Evolutionary conservation across 495 filamentous ascomycete species (phyloP), one percentile per base, ranked within the genome.

Genomic region (Penicillium nucicola): DNA sequence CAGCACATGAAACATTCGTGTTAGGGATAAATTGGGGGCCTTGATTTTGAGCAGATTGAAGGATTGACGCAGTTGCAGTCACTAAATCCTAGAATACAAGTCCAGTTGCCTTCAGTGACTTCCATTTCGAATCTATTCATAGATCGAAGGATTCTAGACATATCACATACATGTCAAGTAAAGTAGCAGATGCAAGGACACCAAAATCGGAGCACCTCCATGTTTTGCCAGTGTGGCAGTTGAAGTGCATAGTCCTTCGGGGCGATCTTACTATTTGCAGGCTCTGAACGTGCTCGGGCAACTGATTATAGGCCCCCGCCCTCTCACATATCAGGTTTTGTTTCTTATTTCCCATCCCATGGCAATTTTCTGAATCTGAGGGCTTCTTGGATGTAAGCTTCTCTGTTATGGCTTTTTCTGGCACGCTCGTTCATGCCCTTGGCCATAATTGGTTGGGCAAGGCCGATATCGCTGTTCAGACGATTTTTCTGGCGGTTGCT

Each of bases 391-490:
- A 25, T 25, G 28, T 32, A 10, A 25, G n/a, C n/a, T 41, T 25
- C 11, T 22, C 37, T 45, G 3, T 34, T 25, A 64, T 64, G 61
- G 30, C 49, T 47, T 25, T 43, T 1, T 18, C 31, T 1, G 58
- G 50, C 31, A 51, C 50, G 6, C 48, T 62, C 5, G 38, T 47
- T 19, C 50, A 57, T 38, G 28, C 50, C 20, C 56, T 65, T 8
- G 42, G 56, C 40, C 62, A 60, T 39, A 65, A 65, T 44, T 50
- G 50, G 58, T 54, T 57, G 38, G 62, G 62, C 6, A 56, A 60
- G 51, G 48, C 46, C 1, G 56, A 60, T 45, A 60, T 65, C 15
- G 53, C 56, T 17, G 48, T 65, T 11, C 56, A 62, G 30, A 50
- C 62, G 10, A 14, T 62, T 14, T 49, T 62, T 28, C 43, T 65